Base-by-base conservation (phyloP, 768 basidiomycete species). In the Leucogyrophana mollusca region DNA sequence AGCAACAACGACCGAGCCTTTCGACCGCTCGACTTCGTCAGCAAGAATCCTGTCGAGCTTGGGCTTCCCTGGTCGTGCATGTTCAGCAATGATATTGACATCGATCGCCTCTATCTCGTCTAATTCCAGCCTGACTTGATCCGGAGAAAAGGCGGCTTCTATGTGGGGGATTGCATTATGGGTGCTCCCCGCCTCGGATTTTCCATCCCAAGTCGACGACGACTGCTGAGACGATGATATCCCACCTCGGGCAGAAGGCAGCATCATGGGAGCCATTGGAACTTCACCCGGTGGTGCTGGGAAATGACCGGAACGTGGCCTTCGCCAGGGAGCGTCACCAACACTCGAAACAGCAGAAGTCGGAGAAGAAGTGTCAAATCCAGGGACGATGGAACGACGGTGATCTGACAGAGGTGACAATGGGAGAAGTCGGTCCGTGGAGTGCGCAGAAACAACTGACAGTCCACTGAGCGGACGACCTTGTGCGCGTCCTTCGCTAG, bases 41-140 rank as follows among this genome's bases (percentile, higher is more conserved):
- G 74, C 73, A 18, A 89, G 56, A 25, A 89, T 77, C 45, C 71
- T 65, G 33, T 79, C 76, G 33, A 90, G 57, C 54, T 76, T 81
- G 20, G 88, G 89, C 56, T 79, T 77, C 3, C 89, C 89, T 3
- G 77, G 75, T 36, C 80, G 68, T 22, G 80, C 82, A 46, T 77
- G 69, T 64, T 89, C 87, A 6, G 82, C 69, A 37, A 89, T 70
- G 18, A 76, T 55, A 16, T 70, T 69, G 48, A 88, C 69, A 51
- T 87, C 85, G 5, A 67, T 63, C 55, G 79, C 69, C 58, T 91
- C 88, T 43, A 68, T 62, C 21, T 73, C 72, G 46, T 81, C 78
- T 46, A 88, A 63, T 46, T 76, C 73, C 14, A 84, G 67, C 47
- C 61, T 52, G 3, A 38, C n/a, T 2, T 23, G 10, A 17, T 54